Evolutionary conservation across 2,329 filamentous ascomycete genomes (phyloP).

Genomic region (Calonectria hawksworthii): DNA sequence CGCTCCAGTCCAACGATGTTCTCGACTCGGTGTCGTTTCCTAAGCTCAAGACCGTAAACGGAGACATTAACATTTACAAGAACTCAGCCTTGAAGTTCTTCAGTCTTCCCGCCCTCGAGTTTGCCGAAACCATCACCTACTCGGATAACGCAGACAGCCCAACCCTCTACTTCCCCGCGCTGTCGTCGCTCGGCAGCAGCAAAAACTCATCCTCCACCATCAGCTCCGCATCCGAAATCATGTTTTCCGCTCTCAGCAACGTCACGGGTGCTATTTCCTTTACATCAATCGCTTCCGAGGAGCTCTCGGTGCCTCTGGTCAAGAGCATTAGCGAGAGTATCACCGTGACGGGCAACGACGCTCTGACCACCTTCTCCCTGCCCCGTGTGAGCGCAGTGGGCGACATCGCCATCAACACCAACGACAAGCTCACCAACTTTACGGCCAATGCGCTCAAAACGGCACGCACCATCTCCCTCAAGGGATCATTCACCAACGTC

Average conservation of each 20-base stretch:
- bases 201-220: constrained; percentile 45
- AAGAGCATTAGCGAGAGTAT: constrained; percentile 43
- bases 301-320: constrained; percentile 43
- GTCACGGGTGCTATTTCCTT: constrained; percentile 44
- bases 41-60: constrained; percentile 43
- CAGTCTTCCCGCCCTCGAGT: constrained; percentile 39
- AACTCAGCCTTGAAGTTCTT: constrained; percentile 39
- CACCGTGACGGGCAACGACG: constrained; percentile 42
- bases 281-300: constrained; percentile 36
- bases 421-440: constrained; percentile 43
- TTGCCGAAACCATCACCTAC: constrained; percentile 43
- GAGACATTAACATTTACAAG: constrained; percentile 42
- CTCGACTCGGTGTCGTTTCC: constrained; percentile 38
- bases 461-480: constrained; percentile 42
- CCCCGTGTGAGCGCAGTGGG: constrained; percentile 39
- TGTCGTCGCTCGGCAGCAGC: constrained; percentile 40
- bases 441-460: constrained; percentile 46
- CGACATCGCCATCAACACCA: constrained; percentile 40
- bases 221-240: constrained; percentile 32
- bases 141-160: constrained; percentile 40
- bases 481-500: constrained; percentile 43
- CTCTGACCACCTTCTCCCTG: constrained; percentile 41
- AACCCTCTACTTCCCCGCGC: constrained; percentile 36
- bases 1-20: constrained; percentile 38
- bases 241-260: constrained; percentile 41